Evolutionary conservation across 768 basidiomycete species (phyloP).

Genomic region (Leccinellum albellum): DNA sequence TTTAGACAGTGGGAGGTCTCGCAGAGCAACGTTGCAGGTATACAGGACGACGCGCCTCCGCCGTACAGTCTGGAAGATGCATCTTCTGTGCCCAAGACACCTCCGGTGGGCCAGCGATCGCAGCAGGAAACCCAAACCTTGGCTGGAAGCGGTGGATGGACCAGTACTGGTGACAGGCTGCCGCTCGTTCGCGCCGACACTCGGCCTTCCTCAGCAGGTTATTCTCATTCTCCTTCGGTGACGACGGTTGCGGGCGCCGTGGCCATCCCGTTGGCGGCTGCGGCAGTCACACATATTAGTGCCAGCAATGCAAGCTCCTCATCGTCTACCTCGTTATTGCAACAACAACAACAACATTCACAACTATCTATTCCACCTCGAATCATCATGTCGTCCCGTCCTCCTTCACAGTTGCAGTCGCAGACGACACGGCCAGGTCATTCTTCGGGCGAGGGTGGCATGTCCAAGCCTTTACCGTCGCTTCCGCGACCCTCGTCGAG

Average conservation of each 20-base stretch:
- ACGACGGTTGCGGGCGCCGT: neutral
- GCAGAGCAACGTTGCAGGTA: conserved; percentile 13
- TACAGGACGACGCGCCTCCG: conserved; percentile 54
- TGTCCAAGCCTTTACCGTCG: neutral
- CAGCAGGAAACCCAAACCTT: neutral
- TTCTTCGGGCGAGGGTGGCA: neutral
- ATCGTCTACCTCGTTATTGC: neutral
- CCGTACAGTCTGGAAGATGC: conserved; percentile 59
- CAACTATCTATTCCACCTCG: conserved; percentile 4
- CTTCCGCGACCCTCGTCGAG: neutral
- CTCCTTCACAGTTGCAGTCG: neutral
- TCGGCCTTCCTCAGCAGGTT: conserved; percentile 4
- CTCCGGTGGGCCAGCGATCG: neutral
- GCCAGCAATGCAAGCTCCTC: neutral
- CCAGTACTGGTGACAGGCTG: neutral
- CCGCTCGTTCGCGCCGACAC: neutral
- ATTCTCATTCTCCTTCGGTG: conserved; percentile 5
- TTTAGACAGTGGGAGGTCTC: conserved; percentile 45
- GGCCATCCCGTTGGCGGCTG: neutral
- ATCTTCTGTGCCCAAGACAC: neutral
- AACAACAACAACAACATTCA: neutral
- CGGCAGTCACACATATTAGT: neutral
- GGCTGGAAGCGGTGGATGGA: neutral
- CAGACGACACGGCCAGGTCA: neutral
- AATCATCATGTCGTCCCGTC: conserved; percentile 12